Evolutionary conservation across 1,284 basidiomycete genomes (phyloP).

Genomic region (Grifola frondosa): DNA sequence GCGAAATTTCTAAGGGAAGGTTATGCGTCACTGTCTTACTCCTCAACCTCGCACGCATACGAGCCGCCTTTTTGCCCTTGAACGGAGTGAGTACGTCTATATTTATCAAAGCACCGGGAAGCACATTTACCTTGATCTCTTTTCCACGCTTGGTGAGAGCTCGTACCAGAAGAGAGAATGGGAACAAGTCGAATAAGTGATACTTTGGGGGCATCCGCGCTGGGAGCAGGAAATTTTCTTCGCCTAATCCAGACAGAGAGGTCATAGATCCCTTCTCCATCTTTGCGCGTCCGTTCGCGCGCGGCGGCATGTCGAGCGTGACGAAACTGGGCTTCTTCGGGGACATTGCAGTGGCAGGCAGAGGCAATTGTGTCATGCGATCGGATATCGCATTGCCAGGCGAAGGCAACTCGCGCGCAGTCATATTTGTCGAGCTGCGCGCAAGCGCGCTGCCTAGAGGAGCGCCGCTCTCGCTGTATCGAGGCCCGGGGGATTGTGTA

Average conservation of each 20-base stretch:
- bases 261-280: slow-evolving; percentile 17
- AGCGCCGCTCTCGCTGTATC: slow-evolving; percentile 10
- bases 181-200: slow-evolving; percentile 65
- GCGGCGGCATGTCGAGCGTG: slow-evolving; percentile 9
- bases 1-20: slow-evolving; percentile 69
- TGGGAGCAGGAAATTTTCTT: slow-evolving; percentile 53
- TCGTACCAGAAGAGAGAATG: slow-evolving; percentile 61
- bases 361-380: slow-evolving; percentile 32
- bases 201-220: slow-evolving; percentile 62
- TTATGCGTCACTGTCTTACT: slow-evolving; percentile 57
- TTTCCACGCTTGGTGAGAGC: slow-evolving; percentile 45
- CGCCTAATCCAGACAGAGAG: slow-evolving; percentile 16
- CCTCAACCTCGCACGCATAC: slow-evolving; percentile 48
- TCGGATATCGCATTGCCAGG: too few species aligned
- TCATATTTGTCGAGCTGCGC: slow-evolving; percentile 1
- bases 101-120: background rate
- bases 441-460: slow-evolving; percentile 3
- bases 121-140: slow-evolving; percentile 41
- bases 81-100: too few species aligned
- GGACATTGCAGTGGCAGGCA: slow-evolving; percentile 30
- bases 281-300: slow-evolving; percentile 10
- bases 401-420: slow-evolving; percentile 6
- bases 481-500: slow-evolving; percentile 11
- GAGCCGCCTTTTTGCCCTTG: slow-evolving; percentile 55
- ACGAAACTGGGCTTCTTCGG: slow-evolving; percentile 16